Base-by-base conservation (phyloP, 2,329 filamentous ascomycete genomes). In the Ascochyta koolunga region DNA sequence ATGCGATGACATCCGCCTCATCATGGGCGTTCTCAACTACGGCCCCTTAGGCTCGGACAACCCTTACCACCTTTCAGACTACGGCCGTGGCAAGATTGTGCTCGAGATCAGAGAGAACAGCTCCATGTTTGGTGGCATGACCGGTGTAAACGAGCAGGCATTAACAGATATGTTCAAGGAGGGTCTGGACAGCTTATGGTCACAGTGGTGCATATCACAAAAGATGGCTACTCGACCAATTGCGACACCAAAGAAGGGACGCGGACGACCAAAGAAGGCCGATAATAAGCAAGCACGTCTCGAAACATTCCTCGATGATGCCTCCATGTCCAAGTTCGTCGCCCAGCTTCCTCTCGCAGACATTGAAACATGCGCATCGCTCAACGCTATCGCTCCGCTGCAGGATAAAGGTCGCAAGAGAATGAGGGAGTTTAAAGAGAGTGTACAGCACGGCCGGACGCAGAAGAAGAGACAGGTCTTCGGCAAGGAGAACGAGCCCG, bases 361-460 rank as follows among this genome's bases (percentile, higher is more conserved):
- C 3, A 78, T 89, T 61, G 77, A 77, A 8, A 72, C 76, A 29
- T 83, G 83, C 69, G 74, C 79, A 5, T 83, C 83, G 0, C 68
- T 83, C 11, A 70, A 75, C 24, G 84, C 83, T 50, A 78, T 82
- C 18, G 82, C 84, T 11, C 82, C 85, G 1, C 62, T 88, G 5
- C 78, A 88, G 24, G 80, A 82, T 42, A 89, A 87, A 66, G 89
- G 89, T 25, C 87, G 90, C 61, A 83, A 83, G 54, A 83, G 87
- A 7, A 79, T 93, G n/a, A 80, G 86, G 52, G 86, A 89, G 43
- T 79, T 93, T 62, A 90, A 88, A 72, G 80, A 82, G 42, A 84
- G 80, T 55, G 80, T 88, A n/a, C 64, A 69, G 33, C 66, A 74
- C 29, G 68, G 69, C 21, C 60, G 72, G 49, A 43, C 65, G 16